Base-by-base conservation (phyloP, 2,329 filamentous ascomycete genomes). In the Penicillium sp. region DNA sequence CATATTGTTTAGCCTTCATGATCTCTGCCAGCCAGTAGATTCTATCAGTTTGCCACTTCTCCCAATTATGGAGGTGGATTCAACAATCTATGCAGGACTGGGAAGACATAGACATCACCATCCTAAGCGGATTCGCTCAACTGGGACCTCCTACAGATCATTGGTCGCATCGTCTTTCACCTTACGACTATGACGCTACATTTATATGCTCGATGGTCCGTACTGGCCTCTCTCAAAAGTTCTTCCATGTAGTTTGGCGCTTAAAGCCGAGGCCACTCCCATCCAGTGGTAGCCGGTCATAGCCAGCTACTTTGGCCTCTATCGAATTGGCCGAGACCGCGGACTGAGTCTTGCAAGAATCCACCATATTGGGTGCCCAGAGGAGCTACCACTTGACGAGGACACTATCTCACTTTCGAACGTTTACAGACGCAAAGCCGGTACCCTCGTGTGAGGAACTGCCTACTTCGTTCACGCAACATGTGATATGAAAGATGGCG, bases 31-130 rank as follows among this genome's bases (percentile, higher is more conserved):
- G 18, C 18, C 18, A 18, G 18, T 18, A 18, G 18, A 18, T 18
- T 18, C 18, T 18, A 18, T 18, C 18, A 18, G 18, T 18, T 18
- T 55, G 31, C 62, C 15, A 35, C 63, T 45, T 56, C 55, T 45
- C 46, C 3, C 46, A 52, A n/a, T 46, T 62, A 48, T 65, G 55
- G 60, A 65, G 60, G 38, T 63, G 55, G 62, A 56, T 65, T 50
- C 31, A 57, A 45, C 32, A 21, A 44, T 64, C 50, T 44, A 38
- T 59, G 32, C 44, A 56, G 16, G 59, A 62, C 32, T 63, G 55
- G 60, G 46, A 58, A 41, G 45, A 35, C 15, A 48, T 51, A 37
- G 16, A 54, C 12, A 18, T 38, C n/a, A 38, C 18, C 6, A n/a
- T 37, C 15, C 10, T 3, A 37, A 37, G 34, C 34, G 7, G n/a